Base-by-base conservation (phyloP, 371 early-diverging fungal species). In the Amoeboaphelidium occidentale region DNA sequence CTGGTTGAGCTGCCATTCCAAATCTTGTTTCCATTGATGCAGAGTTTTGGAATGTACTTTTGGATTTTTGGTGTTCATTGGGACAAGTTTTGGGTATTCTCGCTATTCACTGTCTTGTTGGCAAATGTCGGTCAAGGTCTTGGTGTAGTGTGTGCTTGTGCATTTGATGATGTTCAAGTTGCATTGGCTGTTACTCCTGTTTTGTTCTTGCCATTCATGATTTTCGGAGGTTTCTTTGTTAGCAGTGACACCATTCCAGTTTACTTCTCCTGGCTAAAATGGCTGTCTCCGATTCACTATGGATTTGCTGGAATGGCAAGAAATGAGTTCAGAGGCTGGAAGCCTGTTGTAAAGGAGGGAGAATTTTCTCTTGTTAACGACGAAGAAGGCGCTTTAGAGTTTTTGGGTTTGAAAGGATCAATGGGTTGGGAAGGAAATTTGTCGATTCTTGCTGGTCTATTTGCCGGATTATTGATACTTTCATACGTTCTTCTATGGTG, bases 171-270 rank as follows among this genome's bases (percentile, higher is more conserved):
- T 23, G 48, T 69, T 24, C 23, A 25, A 14, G 26, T 42, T 20
- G 50, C 48, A 3, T 22, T 50, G 47, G 48, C 26, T 23, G n/a
- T 25, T 25, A 20, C 46, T 3, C 27, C 25, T 27, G 12, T n/a
- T 50, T 4, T 25, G n/a, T 50, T 42, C 4, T 14, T 43, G 46
- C 14, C 27, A 47, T 14, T 14, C 6, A 44, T 43, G 55, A 58
- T 68, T 27, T 73, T 74, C 54, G 59, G 63, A 23, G 73, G 75
- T 2, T 58, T 78, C 48, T 60, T 78, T 46, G 69, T 76, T 53
- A 79, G 76, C 58, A 57, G 61, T 6, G 66, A 61, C 6, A 61
- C 62, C 39, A 70, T 75, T 46, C 74, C 78, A 0, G 65, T 58
- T 0, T 74, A 60, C 46, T 53, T 78, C 27, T 56, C 25, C n/a